Evolutionary conservation across 495 filamentous ascomycete species (phyloP), one percentile per base, ranked within the genome.

Genomic region (Aspergillus baeticus): DNA sequence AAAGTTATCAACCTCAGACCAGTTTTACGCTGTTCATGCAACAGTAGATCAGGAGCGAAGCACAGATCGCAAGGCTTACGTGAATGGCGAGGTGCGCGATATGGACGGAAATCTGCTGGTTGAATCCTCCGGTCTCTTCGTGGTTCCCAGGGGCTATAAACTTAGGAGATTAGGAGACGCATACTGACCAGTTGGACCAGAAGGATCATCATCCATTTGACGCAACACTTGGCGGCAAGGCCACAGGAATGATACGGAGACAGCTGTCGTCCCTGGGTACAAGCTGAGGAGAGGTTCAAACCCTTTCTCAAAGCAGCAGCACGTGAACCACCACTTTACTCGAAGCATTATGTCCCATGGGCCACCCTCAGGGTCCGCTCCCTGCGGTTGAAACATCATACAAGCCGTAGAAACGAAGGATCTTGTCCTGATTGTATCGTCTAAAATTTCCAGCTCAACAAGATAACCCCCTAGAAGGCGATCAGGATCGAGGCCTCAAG

Each of bases 11-110:
- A 63, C 75, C 36, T 79, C 83, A 17, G 77, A 80, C 35, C 66
- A 76, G 15, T 90, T 87, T 61, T 91, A 90, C 63, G 72, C 88
- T 41, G 66, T 91, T 20, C 76, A 85, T 44, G 74, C 82, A 14
- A 69, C 69, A 3, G 51, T 77, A 22, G 74, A 79, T 57, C 64
- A 65, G 47, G 64, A 74, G 52, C 63, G 69, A 47, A 84, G 80
- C 71, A 76, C 78, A 15, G 81, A 86, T 55, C 82, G 82, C 37
- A 87, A 88, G 72, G 74, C 79, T 34, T 89, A 76, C 71, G 85
- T 84, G 20, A 75, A 64, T 26, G 86, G 77, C 10, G 73, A 74
- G 38, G 62, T 89, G 22, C 81, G 80, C 51, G 77, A 77, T 47
- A 52, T 76, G 15, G 64, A 76, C n/a, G 85, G 84, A 5, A 67